Conservation (phyloP, 345 rosid genomes). For the Conringia planisiliqua region DNA sequence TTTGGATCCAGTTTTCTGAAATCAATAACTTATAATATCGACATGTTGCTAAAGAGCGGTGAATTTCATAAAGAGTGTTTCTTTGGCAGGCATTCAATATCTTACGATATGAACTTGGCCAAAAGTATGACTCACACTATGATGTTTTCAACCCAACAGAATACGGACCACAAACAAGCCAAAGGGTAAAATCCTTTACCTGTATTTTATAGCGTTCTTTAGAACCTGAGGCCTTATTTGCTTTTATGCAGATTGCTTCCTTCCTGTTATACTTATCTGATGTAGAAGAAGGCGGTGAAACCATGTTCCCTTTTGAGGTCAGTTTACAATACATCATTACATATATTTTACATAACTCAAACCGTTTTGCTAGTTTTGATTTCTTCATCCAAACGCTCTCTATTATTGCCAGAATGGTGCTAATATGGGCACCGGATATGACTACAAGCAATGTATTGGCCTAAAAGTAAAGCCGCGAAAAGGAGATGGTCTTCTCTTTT, state of each 20-base stretch:
- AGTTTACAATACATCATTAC: conserved; percentile 6
- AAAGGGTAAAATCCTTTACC: conserved; percentile 50
- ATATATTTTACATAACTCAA: background rate
- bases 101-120: conserved; percentile 78
- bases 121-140: conserved; percentile 85
- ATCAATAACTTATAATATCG: background rate
- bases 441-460: conserved; percentile 59
- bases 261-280: conserved; percentile 64
- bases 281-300: conserved; percentile 82
- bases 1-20: background rate
- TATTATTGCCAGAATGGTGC: conserved; percentile 44
- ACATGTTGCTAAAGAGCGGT: conserved; percentile 1
- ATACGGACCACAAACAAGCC: conserved; percentile 76
- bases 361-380: background rate
- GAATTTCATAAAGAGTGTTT: background rate
- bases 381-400: background rate
- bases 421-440: conserved; percentile 39
- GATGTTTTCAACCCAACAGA: conserved; percentile 80
- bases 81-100: conserved; percentile 75
- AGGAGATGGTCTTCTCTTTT: conserved; percentile 76
- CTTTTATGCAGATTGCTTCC: conserved; percentile 50
- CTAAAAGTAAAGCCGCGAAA: conserved; percentile 70
- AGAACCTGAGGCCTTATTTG: conserved; percentile 5
- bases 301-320: conserved; percentile 84
- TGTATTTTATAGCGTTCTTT: background rate